Conservation (phyloP, 805 yeast genomes). For the Candida endomychidarum region DNA sequence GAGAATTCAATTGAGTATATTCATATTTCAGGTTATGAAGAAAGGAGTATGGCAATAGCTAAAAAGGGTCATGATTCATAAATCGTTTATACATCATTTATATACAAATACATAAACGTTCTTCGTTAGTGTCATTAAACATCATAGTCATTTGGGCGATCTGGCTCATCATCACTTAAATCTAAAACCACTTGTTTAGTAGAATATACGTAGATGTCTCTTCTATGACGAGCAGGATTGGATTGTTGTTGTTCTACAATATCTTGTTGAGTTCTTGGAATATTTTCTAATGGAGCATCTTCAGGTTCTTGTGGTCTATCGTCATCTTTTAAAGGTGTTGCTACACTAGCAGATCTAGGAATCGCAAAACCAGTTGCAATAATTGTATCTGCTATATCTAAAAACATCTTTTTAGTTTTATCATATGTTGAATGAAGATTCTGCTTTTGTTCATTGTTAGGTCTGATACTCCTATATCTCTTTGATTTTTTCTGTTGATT, state of each 20-base stretch:
- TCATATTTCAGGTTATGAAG: constrained; percentile 81
- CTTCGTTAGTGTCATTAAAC: too few species aligned
- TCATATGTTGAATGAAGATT: constrained; percentile 13
- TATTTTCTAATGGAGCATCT: background rate
- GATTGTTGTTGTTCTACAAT: constrained; percentile 4
- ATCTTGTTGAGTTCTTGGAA: constrained; percentile 6
- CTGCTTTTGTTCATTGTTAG: background rate
- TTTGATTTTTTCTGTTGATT: constrained; percentile 1
- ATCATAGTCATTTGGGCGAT: too few species aligned
- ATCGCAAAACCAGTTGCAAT: constrained; percentile 60
- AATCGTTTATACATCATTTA: background rate
- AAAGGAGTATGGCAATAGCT: constrained; percentile 66
- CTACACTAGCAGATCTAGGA: constrained; percentile 47
- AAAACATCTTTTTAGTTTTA: constrained; percentile 36
- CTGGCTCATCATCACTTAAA: constrained; percentile 24
- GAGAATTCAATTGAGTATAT: constrained; percentile 65
- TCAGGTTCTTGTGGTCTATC: constrained; percentile 1
- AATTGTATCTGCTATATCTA: constrained; percentile 50
- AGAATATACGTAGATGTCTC: constrained; percentile 40
- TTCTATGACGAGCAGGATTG: constrained; percentile 19
- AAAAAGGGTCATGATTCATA: constrained; percentile 59
- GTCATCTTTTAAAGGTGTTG: background rate
- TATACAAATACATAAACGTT: too few species aligned
- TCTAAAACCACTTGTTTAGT: constrained; percentile 35
- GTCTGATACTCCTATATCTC: constrained; percentile 7